Evolutionary conservation across 108 stramenopile genomes (phyloP).

Genomic region (Hondaea fermentalgiana): DNA sequence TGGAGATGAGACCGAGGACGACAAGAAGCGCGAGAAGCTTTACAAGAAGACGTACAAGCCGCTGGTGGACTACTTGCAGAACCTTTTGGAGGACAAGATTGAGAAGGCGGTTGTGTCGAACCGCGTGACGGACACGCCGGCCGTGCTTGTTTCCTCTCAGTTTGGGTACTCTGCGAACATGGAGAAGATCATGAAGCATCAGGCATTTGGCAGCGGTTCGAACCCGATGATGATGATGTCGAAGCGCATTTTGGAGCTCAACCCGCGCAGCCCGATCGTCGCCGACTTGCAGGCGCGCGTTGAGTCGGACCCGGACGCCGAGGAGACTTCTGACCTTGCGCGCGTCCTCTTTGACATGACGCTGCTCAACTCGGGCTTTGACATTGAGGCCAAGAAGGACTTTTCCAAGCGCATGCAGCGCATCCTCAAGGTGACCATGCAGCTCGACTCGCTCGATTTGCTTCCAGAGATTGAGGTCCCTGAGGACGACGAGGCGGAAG

Average conservation of each 20-base stretch:
- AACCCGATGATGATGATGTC: constrained; percentile 48
- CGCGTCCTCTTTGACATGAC: constrained; percentile 95
- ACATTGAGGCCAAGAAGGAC: constrained; percentile 67
- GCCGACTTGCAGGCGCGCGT: constrained; percentile 69
- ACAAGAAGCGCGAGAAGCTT: constrained; percentile 75
- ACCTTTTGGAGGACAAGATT: constrained; percentile 72
- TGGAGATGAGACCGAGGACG: constrained; percentile 86
- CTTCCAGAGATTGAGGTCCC: constrained; percentile 80
- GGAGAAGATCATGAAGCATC: constrained; percentile 96
- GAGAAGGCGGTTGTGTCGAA: constrained; percentile 75
- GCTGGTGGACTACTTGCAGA: constrained; percentile 87
- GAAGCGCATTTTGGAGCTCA: constrained; percentile 88
- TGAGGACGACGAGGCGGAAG: constrained; percentile 76
- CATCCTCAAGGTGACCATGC: constrained; percentile 62
- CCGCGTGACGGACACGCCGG: constrained; percentile 77
- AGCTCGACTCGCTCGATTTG: constrained; percentile 68
- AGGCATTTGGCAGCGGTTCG: constrained; percentile 73
- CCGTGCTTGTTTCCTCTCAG: constrained; percentile 78
- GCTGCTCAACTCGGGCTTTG: constrained; percentile 83
- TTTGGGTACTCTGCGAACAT: constrained; percentile 95
- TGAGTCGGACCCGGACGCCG: constrained; percentile 39
- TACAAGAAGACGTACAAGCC: constrained; percentile 91
- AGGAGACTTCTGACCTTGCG: constrained; percentile 72
- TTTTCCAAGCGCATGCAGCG: constrained; percentile 76
- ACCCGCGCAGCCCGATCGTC: constrained; percentile 97